These are phyloP conservation scores for Oxalis stricta DNA, from an alignment of 441 rosid genomes.

Conservation along the genomic window DNA sequence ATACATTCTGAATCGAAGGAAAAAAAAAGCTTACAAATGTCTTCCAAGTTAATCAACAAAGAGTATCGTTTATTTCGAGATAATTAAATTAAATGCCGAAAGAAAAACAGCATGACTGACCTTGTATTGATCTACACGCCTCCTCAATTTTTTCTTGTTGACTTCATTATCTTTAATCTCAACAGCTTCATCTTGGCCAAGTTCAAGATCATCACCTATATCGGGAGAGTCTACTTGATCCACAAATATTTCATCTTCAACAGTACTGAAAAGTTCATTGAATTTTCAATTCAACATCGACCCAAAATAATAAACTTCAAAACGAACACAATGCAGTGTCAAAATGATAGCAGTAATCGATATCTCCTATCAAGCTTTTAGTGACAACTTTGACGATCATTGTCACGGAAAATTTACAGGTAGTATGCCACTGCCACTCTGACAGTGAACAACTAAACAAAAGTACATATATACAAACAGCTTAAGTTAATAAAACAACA, in stretches of 20 bases:
- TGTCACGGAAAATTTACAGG: neutral
- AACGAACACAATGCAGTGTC: neutral
- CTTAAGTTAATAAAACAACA: too few species aligned
- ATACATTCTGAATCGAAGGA: neutral
- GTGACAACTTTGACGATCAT: neutral
- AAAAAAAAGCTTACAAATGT: neutral
- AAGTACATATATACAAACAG: too few species aligned
- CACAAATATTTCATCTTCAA: constrained; percentile 75
- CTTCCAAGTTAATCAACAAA: neutral
- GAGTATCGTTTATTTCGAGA: neutral
- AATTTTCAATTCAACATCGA: neutral
- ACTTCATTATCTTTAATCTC: constrained; percentile 77
- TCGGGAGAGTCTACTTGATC: constrained; percentile 71
- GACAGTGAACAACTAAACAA: too few species aligned
- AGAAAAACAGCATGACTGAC: constrained; percentile 16
- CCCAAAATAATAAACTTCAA: neutral
- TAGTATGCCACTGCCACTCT: too few species aligned
- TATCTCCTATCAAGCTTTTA: neutral
- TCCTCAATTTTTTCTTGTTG: constrained; percentile 66
- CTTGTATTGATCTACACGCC: constrained; percentile 69
- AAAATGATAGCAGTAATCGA: too few species aligned
- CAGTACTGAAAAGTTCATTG: constrained; percentile 35
- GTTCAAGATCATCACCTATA: constrained; percentile 72
- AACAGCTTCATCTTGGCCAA: constrained; percentile 79
- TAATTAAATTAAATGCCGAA: neutral